Base-by-base conservation (phyloP, 805 yeast genomes). In the Candida silvicultrix region DNA sequence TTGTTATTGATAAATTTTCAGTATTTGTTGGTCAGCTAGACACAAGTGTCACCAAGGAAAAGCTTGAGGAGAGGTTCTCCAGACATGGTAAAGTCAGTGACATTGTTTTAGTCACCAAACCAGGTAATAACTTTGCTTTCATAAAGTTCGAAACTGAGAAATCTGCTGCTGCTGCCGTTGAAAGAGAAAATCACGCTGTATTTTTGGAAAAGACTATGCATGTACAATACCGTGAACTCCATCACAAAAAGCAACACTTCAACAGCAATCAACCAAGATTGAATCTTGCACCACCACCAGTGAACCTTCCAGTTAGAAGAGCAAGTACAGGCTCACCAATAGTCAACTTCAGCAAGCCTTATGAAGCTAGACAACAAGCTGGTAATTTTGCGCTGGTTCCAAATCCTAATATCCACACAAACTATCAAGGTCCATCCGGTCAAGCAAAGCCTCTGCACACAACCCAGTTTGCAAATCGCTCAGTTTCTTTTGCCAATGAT, bases 141-240 rank as follows among this genome's bases (percentile, higher is more conserved):
- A 77, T 89, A 49, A 77, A 77, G 47, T 89, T 69, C 57, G 71
- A 69, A 32, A 69, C 74, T 11, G 89, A 83, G 54, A 73, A 75
- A 20, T 78, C 94, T 20, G 95, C 96, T 8, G 95, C 94, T 5
- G 74, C 86, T 41, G 96, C 96, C 1, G 87, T 89, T 45, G 95
- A 88, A 62, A 73, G 81, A 50, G 94, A 86, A 59, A 88, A 89
- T 59, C 95, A 88, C 64, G 74, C 95, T 2, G 75, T 82, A 62
- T 80, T 89, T 58, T 67, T 78, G 56, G 80, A 78, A 47, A 82
- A 76, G 60, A 83, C 92, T 9, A 84, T 89, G 71, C 94, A 85
- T 62, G 96, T 89, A 41, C 95, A 87, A 63, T 86, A 83, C 60
- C 77, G 86, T 47, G 94, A 85, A 60, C 64, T 80, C 56, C 70